phyloP scores from a whole-genome alignment of 108 stramenopile genomes.

The Epithemia pelagica region DNA sequence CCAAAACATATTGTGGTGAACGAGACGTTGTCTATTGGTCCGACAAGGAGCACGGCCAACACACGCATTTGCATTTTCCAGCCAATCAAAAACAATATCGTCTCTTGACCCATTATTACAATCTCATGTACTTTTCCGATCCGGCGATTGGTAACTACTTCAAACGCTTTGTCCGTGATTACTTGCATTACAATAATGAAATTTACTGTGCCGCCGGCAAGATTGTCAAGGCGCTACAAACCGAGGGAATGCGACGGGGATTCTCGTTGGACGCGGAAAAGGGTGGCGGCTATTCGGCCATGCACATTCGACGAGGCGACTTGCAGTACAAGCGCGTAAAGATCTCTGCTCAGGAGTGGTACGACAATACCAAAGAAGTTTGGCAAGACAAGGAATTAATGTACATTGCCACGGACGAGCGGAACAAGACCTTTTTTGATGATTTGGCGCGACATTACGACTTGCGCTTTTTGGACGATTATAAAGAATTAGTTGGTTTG shows the following conservation, averaged over 20 bases:
- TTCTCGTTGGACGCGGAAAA: constrained; percentile 47
- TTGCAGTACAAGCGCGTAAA: constrained; percentile 79
- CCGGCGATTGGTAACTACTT: constrained; percentile 52
- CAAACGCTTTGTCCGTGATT: constrained; percentile 83
- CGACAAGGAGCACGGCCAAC: constrained; percentile 32
- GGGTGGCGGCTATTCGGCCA: constrained; percentile 53
- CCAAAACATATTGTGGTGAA: constrained; percentile 27
- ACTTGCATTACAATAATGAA: constrained; percentile 66
- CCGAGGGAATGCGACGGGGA: constrained; percentile 41
- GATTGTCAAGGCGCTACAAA: constrained; percentile 63
- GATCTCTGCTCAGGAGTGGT: constrained; percentile 66
- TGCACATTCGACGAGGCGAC: constrained; percentile 87
- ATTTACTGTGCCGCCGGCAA: constrained; percentile 84
- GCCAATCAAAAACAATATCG: constrained; percentile 54
- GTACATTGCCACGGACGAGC: constrained; percentile 86
- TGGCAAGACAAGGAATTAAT: constrained; percentile 54
- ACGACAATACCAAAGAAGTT: constrained; percentile 64
- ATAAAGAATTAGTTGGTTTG: constrained; percentile 46
- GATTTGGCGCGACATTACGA: constrained; percentile 55
- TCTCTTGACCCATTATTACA: constrained; percentile 79
- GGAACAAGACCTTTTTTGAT: constrained; percentile 72
- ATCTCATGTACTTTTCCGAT: constrained; percentile 66
- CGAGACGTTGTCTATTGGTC: constrained; percentile 21
- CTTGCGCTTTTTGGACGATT: constrained; percentile 74
- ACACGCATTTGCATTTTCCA: constrained; percentile 56